Conservation (phyloP, 129 eudicot species). For the Sambucus nigra region DNA sequence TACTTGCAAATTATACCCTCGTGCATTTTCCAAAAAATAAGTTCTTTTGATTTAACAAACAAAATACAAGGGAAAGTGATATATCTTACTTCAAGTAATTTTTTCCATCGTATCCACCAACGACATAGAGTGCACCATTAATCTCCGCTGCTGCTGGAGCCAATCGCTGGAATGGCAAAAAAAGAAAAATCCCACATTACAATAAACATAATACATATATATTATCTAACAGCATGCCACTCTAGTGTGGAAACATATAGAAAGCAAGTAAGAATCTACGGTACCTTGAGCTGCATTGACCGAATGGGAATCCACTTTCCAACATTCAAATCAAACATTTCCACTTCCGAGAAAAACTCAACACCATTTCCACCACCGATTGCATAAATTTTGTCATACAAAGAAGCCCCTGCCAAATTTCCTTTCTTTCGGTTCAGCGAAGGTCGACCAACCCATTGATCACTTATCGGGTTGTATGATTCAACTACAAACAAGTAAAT, state of each 20-base stretch:
- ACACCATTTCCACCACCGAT: slow-evolving; percentile 56
- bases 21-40: too few species aligned
- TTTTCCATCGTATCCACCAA: slow-evolving; percentile 74
- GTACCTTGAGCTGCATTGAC: slow-evolving; percentile 66
- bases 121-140: slow-evolving; percentile 54
- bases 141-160: slow-evolving; percentile 54
- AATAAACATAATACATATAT: background rate
- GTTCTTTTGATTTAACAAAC: too few species aligned
- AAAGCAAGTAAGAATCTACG: background rate
- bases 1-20: too few species aligned
- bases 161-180: slow-evolving; percentile 38
- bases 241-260: background rate
- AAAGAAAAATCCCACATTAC: slow-evolving; percentile 2
- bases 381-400: slow-evolving; percentile 44
- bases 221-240: background rate
- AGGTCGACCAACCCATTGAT: slow-evolving; percentile 52
- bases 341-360: slow-evolving; percentile 52
- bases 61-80: background rate
- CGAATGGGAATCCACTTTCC: slow-evolving; percentile 49
- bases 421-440: slow-evolving; percentile 39
- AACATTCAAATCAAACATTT: slow-evolving; percentile 39
- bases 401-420: slow-evolving; percentile 44
- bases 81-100: slow-evolving; percentile 47
- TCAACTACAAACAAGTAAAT: slow-evolving; percentile 40
- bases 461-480: slow-evolving; percentile 33